phyloP scores from a whole-genome alignment of 2,329 filamentous ascomycete genomes.

The Alternaria sp. region DNA sequence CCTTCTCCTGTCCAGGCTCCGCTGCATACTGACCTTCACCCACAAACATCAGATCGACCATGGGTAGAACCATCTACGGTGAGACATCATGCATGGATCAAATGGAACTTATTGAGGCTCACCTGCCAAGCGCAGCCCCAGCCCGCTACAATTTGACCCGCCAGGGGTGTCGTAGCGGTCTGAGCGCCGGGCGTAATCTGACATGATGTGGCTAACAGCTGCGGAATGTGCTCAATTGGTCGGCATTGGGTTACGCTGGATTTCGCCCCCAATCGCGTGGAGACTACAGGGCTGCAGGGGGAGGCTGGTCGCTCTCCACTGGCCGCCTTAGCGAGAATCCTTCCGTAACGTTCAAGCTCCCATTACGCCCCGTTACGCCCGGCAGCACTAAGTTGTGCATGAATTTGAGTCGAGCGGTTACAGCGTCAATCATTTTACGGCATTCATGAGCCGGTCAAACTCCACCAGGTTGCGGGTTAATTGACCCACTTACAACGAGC shows the following conservation, averaged over 20 bases:
- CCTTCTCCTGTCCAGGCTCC: constrained; percentile 7
- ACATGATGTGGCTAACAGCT: constrained; percentile 27
- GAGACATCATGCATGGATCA: constrained; percentile 24
- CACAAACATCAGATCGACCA: constrained; percentile 5
- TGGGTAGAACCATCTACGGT: constrained; percentile 19
- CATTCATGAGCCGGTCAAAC: not conserved
- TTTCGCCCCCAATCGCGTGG: constrained; percentile 22
- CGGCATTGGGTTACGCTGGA: constrained; percentile 6
- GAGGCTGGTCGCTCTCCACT: constrained; percentile 12
- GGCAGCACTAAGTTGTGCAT: constrained; percentile 19
- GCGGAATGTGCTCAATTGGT: constrained; percentile 23
- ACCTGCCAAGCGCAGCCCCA: constrained; percentile 16
- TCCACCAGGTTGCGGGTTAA: constrained; percentile 8
- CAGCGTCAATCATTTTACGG: constrained; percentile 24
- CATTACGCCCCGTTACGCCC: constrained; percentile 26
- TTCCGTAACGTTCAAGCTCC: constrained; percentile 28
- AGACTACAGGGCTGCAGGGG: constrained; percentile 18
- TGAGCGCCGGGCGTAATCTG: constrained; percentile 36
- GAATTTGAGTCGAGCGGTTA: constrained; percentile 22
- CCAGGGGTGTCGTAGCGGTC: constrained; percentile 13
- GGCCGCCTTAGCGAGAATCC: constrained; percentile 25
- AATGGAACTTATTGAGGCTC: constrained; percentile 22
- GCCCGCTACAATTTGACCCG: constrained; percentile 11
- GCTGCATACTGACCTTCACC: constrained; percentile 6
- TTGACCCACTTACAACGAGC: constrained; percentile 12